Percentiles rank a stretch among this genome's conserved stretches.
Conservation (phyloP, 2,329 filamentous ascomycete species). For the Pseudogymnoascus sp. region DNA sequence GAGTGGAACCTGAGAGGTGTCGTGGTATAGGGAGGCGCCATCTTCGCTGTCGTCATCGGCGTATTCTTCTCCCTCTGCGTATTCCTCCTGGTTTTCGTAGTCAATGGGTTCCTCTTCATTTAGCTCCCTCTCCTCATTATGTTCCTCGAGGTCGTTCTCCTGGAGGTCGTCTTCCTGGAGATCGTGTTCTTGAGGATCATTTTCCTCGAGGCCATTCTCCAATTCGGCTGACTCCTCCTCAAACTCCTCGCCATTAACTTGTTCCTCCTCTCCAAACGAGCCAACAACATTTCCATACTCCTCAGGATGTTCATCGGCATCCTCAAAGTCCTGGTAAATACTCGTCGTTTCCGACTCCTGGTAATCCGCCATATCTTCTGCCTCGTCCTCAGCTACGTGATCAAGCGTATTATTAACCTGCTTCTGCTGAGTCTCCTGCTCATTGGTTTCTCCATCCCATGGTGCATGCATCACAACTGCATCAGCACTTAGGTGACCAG, state of each 20-base stretch:
- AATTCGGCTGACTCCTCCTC: neutral
- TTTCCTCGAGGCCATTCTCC: neutral
- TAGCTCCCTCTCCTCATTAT: neutral
- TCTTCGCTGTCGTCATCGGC: conserved; percentile 49
- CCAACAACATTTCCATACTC: neutral
- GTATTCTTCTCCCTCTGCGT: conserved; percentile 27
- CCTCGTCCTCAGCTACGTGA: neutral
- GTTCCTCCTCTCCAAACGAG: neutral
- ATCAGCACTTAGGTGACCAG: conserved; percentile 20
- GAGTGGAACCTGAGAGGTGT: conserved; percentile 48
- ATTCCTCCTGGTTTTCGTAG: conserved; percentile 27
- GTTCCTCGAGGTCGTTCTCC: conserved; percentile 6
- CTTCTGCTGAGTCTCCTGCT: neutral
- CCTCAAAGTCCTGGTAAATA: conserved; percentile 25
- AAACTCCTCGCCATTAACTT: neutral
- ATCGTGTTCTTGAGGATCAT: neutral
- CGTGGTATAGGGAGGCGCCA: conserved; percentile 55
- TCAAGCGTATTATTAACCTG: neutral
- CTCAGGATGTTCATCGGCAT: conserved; percentile 15
- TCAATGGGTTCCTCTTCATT: neutral
- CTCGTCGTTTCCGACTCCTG: conserved; percentile 22
- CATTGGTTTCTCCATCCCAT: conserved; percentile 18
- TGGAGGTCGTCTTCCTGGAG: neutral
- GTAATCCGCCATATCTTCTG: conserved; percentile 15
- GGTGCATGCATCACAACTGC: conserved; percentile 20